A percentile compares a stretch with the other conserved stretches of the same genome.
Evolutionary conservation across 345 rosid genomes (phyloP).

Genomic region (Limnanthes douglasii): DNA sequence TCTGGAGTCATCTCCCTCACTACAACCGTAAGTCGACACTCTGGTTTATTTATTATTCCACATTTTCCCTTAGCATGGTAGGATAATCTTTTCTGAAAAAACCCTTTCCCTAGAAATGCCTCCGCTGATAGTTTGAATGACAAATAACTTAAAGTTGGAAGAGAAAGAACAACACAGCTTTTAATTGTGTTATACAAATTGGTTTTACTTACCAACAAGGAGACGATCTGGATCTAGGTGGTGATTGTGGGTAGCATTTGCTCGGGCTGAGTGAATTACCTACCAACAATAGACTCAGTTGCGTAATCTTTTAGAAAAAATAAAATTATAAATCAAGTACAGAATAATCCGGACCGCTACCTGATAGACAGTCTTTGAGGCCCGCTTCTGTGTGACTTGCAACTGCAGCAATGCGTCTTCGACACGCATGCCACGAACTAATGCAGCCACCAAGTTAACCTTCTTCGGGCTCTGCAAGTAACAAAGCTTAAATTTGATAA

Average conservation of each 20-base stretch:
- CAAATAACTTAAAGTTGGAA: conserved; percentile 1
- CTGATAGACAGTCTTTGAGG: conserved; percentile 77
- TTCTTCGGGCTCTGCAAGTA: conserved; percentile 86
- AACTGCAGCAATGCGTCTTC: conserved; percentile 93
- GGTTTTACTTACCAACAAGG: conserved; percentile 64
- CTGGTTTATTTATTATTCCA: conserved; percentile 48
- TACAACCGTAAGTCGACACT: conserved; percentile 64
- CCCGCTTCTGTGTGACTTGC: conserved; percentile 76
- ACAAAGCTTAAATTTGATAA: conserved; percentile 6
- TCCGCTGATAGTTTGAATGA: conserved; percentile 32
- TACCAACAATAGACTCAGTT: conserved; percentile 6
- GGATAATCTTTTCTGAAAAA: conserved; percentile 41
- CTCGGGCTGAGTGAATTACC: conserved; percentile 92
- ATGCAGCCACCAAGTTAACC: conserved; percentile 82
- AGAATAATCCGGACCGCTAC: conserved; percentile 16
- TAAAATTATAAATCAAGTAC: not conserved
- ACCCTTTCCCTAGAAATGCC: conserved; percentile 88
- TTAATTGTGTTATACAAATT: too few species aligned
- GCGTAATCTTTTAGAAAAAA: not conserved
- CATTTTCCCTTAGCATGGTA: conserved; percentile 51
- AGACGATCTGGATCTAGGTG: conserved; percentile 75
- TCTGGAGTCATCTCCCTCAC: conserved; percentile 71
- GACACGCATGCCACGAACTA: conserved; percentile 92
- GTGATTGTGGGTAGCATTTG: conserved; percentile 89
- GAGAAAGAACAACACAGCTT: too few species aligned